Conservation (phyloP, 2,329 filamentous ascomycete species). For the Dactylellina drechsleri region DNA sequence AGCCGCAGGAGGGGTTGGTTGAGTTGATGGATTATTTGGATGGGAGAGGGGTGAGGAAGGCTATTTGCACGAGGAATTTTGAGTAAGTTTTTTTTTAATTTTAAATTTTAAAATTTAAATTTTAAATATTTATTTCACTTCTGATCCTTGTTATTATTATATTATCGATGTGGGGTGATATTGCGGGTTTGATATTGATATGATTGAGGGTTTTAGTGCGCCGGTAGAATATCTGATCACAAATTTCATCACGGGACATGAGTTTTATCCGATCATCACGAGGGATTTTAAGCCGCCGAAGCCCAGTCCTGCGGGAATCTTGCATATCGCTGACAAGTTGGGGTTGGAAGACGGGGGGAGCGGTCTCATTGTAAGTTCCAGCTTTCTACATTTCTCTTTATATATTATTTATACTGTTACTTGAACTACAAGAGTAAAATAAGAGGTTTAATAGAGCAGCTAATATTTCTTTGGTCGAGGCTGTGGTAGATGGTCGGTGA, state of each 20-base stretch:
- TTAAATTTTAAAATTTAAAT: too few species aligned
- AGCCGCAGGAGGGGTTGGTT: constrained; percentile 81
- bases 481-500: constrained; percentile 70
- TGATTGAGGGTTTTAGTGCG: constrained; percentile 60
- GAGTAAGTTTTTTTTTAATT: constrained; percentile 67
- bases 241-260: constrained; percentile 75
- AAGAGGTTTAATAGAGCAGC: too few species aligned
- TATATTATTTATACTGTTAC: too few species aligned
- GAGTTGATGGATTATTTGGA: constrained; percentile 86
- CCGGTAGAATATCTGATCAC: constrained; percentile 78
- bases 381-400: not conserved
- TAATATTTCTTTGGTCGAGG: too few species aligned
- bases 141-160: not conserved
- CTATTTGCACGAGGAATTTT: constrained; percentile 88
- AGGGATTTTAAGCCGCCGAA: constrained; percentile 85
- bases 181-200: constrained; percentile 4
- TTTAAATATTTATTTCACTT: constrained; percentile 3
- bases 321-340: constrained; percentile 85
- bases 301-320: constrained; percentile 84
- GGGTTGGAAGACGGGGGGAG: constrained; percentile 67
- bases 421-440: too few species aligned
- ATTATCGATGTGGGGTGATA: not conserved
- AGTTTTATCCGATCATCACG: constrained; percentile 83
- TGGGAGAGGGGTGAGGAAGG: constrained; percentile 71
- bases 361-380: constrained; percentile 62